These are phyloP conservation scores for Theileria equi DNA, from an alignment of 169 alveolate species.

Conservation along the genomic window DNA sequence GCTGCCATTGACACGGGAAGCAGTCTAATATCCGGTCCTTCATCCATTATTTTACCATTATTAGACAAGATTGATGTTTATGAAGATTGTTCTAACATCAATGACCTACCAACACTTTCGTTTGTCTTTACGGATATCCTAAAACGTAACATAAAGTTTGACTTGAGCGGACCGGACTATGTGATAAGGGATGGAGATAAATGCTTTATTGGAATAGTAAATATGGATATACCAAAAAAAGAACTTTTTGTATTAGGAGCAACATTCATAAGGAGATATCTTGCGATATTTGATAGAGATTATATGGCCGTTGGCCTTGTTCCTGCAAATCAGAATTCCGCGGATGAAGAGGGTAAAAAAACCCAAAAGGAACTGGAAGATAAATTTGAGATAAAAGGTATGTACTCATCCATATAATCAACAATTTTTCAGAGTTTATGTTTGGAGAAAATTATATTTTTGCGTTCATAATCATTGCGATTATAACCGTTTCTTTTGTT, in stretches of 20 bases:
- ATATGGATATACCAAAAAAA: constrained; percentile 81
- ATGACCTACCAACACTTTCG: constrained; percentile 72
- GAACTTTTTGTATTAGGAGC: constrained; percentile 81
- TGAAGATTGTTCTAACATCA: constrained; percentile 76
- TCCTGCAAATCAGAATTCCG: constrained; percentile 70
- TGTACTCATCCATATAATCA: neutral
- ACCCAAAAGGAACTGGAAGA: constrained; percentile 21
- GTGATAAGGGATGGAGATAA: constrained; percentile 60
- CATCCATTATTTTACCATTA: constrained; percentile 73
- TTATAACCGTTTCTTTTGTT: constrained; percentile 7
- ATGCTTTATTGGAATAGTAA: constrained; percentile 75
- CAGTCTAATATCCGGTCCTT: constrained; percentile 83
- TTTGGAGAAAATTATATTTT: neutral
- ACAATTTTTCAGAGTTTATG: neutral
- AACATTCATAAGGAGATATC: constrained; percentile 74
- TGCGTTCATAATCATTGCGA: neutral
- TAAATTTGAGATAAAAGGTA: constrained; percentile 12
- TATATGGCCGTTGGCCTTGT: constrained; percentile 76
- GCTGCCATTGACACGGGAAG: constrained; percentile 92
- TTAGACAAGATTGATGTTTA: constrained; percentile 67
- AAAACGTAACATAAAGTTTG: constrained; percentile 63
- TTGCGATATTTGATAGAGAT: constrained; percentile 82
- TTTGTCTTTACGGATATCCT: constrained; percentile 68
- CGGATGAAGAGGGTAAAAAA: constrained; percentile 6
- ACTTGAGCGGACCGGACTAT: constrained; percentile 69